A percentile compares a stretch with the other conserved stretches of the same genome.
phyloP scores from a whole-genome alignment of 306 rosid genomes.

The Pyrus betulifolia region DNA sequence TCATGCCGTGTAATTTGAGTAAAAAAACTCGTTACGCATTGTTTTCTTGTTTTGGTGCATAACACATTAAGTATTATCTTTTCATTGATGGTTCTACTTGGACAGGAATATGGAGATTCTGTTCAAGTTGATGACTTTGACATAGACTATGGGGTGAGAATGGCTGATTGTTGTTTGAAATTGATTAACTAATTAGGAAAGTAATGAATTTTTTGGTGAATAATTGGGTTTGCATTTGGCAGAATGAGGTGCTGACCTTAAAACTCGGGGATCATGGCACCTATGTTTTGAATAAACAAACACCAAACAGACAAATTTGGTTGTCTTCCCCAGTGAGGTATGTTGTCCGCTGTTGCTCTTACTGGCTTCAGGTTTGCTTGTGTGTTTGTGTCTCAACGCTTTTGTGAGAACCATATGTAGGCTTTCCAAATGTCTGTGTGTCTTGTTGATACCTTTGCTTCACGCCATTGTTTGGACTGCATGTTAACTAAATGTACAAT shows the following conservation, averaged over 20 bases:
- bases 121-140: constrained; percentile 77
- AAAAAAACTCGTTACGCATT: neutral
- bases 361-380: neutral
- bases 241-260: constrained; percentile 78
- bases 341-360: neutral
- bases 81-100: neutral
- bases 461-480: neutral
- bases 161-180: neutral
- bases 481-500: neutral
- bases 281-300: constrained; percentile 79
- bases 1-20: neutral
- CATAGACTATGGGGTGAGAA: constrained; percentile 86
- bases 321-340: constrained; percentile 84
- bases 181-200: neutral
- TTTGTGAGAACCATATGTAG: neutral
- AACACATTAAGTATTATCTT: neutral
- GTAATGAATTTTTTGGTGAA: constrained; percentile 2
- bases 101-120: constrained; percentile 74
- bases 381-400: neutral
- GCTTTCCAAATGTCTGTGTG: neutral
- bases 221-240: constrained; percentile 15
- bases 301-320: constrained; percentile 88
- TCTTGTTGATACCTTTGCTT: neutral
- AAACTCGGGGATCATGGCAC: constrained; percentile 72
- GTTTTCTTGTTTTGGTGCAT: neutral